Evolutionary conservation across 2,329 filamentous ascomycete species (phyloP), one percentile per base, ranked within the genome.

Genomic region (Aspergillus novoparasiticus): DNA sequence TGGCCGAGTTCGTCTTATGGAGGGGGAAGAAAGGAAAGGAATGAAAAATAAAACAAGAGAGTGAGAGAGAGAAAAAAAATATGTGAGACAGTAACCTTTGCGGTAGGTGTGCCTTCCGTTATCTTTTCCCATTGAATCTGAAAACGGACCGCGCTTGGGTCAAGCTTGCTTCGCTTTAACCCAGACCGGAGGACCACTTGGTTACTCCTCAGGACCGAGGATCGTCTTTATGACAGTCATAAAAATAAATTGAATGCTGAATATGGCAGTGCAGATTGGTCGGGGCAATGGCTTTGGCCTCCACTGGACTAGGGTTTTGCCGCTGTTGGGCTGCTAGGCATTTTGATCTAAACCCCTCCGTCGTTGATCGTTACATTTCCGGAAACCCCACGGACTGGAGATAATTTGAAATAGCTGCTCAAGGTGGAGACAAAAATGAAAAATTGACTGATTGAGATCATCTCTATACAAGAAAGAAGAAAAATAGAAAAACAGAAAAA

Each of bases 61-160:
- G 23, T n/a, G 12, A n/a, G 21, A 48, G 11, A 12, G 12, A 50
- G 2, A 50, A 4, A 26, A 6, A 30, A n/a, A 11, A 34, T 4
- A 34, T 9, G 16, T 32, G 50, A 48, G 12, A 48, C n/a, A 51
- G 48, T 32, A 16, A 26, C 46, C 19, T 19, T 30, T 50, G 46
- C 46, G 46, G 46, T 32, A 26, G 23, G 14, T 28, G 12, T 48
- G 11, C 6, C 14, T 14, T 28, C 5, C 21, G 21, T 48, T 26
- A 32, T 19, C 23, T 32, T 34, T 34, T 21, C 28, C 11, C 23
- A 32, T 5, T 32, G 30, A 28, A 53, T 34, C 58, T 51, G 58
- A 54, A 59, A 59, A 59, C 58, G 48, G 58, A 41, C 23, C n/a
- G 19, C 10, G 28, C 48, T n/a, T 28, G 46, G n/a, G 23, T 59